phyloP scores from a whole-genome alignment of 805 yeast genomes.

The Schizosaccharomyces lindneri region DNA sequence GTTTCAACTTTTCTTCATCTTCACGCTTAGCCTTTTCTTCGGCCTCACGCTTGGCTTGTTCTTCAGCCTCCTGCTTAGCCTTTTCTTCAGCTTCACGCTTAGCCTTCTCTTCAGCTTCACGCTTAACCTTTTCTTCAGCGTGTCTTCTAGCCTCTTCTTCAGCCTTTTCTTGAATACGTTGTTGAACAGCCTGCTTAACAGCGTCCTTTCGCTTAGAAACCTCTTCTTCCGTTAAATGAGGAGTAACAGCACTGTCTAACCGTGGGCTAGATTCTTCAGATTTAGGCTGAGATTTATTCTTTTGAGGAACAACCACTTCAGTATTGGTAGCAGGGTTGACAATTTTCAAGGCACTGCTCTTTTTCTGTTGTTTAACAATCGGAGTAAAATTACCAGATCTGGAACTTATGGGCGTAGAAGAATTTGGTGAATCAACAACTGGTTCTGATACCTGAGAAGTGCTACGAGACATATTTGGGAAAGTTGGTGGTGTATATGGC shows the following conservation, averaged over 20 bases:
- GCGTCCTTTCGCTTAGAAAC: not conserved
- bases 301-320: not conserved
- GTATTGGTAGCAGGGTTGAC: conserved; percentile 1
- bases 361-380: not conserved
- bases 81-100: conserved; percentile 5
- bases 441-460: not conserved
- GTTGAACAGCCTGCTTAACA: not conserved
- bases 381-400: not conserved
- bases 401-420: not conserved
- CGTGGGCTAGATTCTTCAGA: not conserved
- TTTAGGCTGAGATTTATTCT: not conserved
- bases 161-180: not conserved
- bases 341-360: not conserved
- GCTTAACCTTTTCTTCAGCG: conserved; percentile 7
- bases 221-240: not conserved
- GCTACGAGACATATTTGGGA: not conserved
- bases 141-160: conserved; percentile 2
- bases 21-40: conserved; percentile 2
- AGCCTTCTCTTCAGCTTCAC: conserved; percentile 4
- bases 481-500: not conserved
- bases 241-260: not conserved
- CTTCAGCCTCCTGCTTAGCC: conserved; percentile 5
- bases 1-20: not conserved
- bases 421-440: not conserved
- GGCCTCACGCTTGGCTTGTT: conserved; percentile 5